phyloP scores from a whole-genome alignment of 192 early-diverging fungal species.

The Backusella westeae region DNA sequence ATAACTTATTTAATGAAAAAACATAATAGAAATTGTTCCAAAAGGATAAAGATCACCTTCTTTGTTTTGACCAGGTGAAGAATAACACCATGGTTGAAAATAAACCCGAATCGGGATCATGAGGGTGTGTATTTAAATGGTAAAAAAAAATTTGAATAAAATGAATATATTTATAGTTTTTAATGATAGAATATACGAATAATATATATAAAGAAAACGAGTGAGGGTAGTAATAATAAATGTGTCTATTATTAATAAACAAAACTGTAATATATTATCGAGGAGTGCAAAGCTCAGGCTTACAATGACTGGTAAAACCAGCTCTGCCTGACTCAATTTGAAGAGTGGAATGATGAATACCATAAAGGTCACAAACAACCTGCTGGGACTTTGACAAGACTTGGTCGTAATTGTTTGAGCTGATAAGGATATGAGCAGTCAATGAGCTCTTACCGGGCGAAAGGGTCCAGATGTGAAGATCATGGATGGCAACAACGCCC shows the following conservation, averaged over 20 bases:
- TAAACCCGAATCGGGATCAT: too few species aligned
- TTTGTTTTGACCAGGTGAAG: too few species aligned
- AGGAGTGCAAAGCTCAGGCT: conserved; percentile 42
- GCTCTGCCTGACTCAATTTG: conserved; percentile 46
- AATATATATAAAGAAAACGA: neutral
- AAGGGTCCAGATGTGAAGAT: conserved; percentile 57
- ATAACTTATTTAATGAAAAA: too few species aligned
- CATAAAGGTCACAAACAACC: conserved; percentile 47
- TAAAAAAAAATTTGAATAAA: neutral
- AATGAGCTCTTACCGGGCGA: conserved; percentile 50
- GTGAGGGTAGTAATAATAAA: neutral
- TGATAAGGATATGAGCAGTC: conserved; percentile 25
- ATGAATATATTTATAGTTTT: neutral
- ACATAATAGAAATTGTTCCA: too few species aligned
- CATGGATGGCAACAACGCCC: conserved; percentile 51
- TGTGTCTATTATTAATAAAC: neutral
- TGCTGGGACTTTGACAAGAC: conserved; percentile 48
- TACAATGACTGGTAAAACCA: conserved; percentile 46
- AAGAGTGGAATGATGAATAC: conserved; percentile 55
- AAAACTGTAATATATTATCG: neutral
- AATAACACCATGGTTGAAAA: too few species aligned
- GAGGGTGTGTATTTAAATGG: too few species aligned
- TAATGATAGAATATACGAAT: neutral
- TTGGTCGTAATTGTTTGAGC: conserved; percentile 37
- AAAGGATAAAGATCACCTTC: too few species aligned